Evolutionary conservation across 495 filamentous ascomycete genomes (phyloP), one percentile per base, ranked within the genome.

Genomic region (Aspergillus bertholletiae): DNA sequence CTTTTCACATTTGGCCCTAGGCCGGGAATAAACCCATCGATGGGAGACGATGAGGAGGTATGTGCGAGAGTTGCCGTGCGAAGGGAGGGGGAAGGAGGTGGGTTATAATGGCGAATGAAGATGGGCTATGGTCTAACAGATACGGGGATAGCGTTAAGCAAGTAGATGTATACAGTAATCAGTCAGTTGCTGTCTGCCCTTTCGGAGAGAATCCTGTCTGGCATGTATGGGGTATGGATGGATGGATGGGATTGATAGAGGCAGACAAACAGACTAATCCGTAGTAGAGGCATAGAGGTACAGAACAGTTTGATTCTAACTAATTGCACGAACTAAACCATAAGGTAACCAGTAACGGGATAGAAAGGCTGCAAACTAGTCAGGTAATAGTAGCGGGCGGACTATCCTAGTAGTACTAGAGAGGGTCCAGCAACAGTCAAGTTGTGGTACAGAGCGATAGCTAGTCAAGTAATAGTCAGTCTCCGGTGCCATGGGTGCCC

Each of bases 401-500:
- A 32, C 30, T 32, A 32, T 32, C 3, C 13, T 32, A 32, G 30
- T 32, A 32, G 30, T 32, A 34, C 34, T 15, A 15, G 13, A 37
- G 8, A 32, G 13, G 30, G 34, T 37, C 34, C 17, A 11, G 34
- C 13, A 37, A 15, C 17, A 15, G 34, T 37, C 13, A 27, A 17
- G 37, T 51, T 13, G 49, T 41, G 37, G 53, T 55, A 55, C 32
- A 46, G 46, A 40, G 43, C 44, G 23, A 9, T 37, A 45, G 8
- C 18, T 53, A 53, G 57, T 49, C 44, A 23, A 27, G 32, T 51
- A 51, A 27, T 48, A 40, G 54, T 59, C 54, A 55, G 53, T 53
- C 53, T 44, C 55, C 57, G 46, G 34, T 55, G 53, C 49, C 61
- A 60, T 60, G 57, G 61, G 45, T 32, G 41, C 49, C 47, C 57